phyloP scores from a whole-genome alignment of 2,329 filamentous ascomycete species.

The Alternaria alternata region DNA sequence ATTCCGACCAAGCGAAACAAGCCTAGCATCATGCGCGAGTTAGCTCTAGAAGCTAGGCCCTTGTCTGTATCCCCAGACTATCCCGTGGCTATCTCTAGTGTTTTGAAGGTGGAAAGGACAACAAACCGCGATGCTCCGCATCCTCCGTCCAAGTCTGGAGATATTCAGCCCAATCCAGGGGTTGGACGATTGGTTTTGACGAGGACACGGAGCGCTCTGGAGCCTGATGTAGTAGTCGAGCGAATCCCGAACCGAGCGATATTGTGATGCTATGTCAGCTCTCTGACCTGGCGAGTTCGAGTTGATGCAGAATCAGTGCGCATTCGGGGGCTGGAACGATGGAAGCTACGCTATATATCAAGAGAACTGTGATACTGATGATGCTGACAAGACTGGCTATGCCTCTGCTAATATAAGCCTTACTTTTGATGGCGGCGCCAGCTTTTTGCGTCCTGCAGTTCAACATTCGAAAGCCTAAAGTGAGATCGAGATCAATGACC shows the following conservation, averaged over 20 bases:
- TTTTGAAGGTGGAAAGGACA: not conserved
- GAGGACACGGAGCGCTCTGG: not conserved
- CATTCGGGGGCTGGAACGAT: not conserved
- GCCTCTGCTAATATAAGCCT: not conserved
- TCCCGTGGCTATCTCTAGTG: not conserved
- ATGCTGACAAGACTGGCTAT: not conserved
- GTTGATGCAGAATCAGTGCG: not conserved
- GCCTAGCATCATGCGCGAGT: not conserved
- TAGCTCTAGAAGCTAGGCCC: constrained; percentile 14
- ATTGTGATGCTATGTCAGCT: not conserved
- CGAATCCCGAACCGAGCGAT: not conserved
- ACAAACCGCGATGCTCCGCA: not conserved
- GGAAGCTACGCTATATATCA: not conserved
- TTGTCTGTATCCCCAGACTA: constrained; percentile 10
- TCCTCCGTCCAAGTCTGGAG: not conserved
- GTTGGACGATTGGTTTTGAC: not conserved
- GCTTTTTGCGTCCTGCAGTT: not conserved
- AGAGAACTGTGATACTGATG: not conserved
- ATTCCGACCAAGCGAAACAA: not conserved
- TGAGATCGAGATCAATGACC: not conserved
- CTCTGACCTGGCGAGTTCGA: not conserved
- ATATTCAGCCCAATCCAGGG: not conserved
- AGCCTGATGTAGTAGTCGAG: not conserved
- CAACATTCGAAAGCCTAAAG: not conserved
- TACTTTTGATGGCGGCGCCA: not conserved